A percentile compares a stretch with the other conserved stretches of the same genome.
Conservation (phyloP, 2,329 filamentous ascomycete species). For the Paecilomyces sp. region DNA sequence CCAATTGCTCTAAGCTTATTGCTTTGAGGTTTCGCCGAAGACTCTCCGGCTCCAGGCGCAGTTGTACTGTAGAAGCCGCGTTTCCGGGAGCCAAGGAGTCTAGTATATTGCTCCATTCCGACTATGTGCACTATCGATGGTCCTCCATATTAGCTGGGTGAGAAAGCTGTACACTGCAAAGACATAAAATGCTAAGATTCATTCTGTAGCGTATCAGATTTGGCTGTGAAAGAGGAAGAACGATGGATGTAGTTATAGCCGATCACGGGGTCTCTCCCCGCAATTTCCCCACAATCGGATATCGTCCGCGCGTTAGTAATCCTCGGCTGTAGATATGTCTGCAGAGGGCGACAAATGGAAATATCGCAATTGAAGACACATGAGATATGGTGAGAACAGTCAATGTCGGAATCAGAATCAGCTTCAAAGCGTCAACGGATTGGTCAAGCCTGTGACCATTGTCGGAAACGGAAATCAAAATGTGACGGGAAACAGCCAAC, state of each 20-base stretch:
- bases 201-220: neutral
- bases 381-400: neutral
- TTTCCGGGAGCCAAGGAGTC: conserved; percentile 48
- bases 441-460: conserved; percentile 59
- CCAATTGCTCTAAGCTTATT: neutral
- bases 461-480: conserved; percentile 57
- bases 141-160: neutral
- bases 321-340: neutral
- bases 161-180: neutral
- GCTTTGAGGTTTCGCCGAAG: neutral
- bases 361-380: conserved; percentile 1
- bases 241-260: neutral
- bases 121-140: neutral
- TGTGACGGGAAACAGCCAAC: conserved; percentile 61
- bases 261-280: neutral
- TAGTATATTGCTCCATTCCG: conserved; percentile 28
- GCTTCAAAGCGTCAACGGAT: conserved; percentile 11
- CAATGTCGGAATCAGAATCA: conserved; percentile 1
- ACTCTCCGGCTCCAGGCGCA: neutral
- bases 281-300: neutral
- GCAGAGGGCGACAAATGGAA: neutral
- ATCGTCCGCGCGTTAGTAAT: neutral
- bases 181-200: neutral
- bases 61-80: neutral
- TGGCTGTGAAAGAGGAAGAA: neutral